Evolutionary conservation across 495 filamentous ascomycete genomes (phyloP).

Genomic region (Bathelium albidoporum): DNA sequence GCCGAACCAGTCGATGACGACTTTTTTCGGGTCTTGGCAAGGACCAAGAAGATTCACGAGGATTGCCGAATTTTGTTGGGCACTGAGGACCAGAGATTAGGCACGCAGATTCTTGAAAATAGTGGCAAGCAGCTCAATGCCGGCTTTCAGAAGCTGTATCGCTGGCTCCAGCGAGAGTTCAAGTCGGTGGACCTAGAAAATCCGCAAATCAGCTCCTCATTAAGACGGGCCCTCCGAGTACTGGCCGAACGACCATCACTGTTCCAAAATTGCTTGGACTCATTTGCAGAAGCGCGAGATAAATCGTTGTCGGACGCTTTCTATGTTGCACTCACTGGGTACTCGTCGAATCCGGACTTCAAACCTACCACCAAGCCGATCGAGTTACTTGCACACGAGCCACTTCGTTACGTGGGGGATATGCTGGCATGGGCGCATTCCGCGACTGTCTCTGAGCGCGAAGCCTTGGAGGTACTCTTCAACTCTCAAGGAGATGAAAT

Average conservation of each 20-base stretch:
- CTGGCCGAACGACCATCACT: conserved; percentile 81
- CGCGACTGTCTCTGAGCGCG: conserved; percentile 81
- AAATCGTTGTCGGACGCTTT: conserved; percentile 82
- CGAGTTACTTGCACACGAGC: conserved; percentile 85
- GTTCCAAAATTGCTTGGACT: conserved; percentile 90
- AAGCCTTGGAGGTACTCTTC: conserved; percentile 85
- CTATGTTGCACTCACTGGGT: conserved; percentile 78
- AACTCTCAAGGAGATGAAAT: conserved; percentile 88
- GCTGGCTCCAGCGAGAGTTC: conserved; percentile 91
- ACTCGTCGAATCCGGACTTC: conserved; percentile 32
- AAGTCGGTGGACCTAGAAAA: conserved; percentile 88
- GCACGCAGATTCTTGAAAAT: conserved; percentile 82
- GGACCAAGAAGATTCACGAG: conserved; percentile 74
- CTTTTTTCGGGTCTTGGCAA: conserved; percentile 72
- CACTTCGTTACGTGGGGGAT: conserved; percentile 85
- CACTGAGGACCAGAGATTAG: conserved; percentile 77
- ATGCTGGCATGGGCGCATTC: conserved; percentile 98
- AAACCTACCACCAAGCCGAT: conserved; percentile 69
- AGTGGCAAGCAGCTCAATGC: conserved; percentile 75
- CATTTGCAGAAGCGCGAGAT: conserved; percentile 85
- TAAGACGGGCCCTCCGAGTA: conserved; percentile 74
- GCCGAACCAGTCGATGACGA: conserved; percentile 73
- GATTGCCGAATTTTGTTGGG: conserved; percentile 85
- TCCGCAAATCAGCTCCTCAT: conserved; percentile 78
- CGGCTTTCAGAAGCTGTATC: conserved; percentile 88